Conservation (phyloP, 352 stramenopile genomes). For the Pythium phragmitis region DNA sequence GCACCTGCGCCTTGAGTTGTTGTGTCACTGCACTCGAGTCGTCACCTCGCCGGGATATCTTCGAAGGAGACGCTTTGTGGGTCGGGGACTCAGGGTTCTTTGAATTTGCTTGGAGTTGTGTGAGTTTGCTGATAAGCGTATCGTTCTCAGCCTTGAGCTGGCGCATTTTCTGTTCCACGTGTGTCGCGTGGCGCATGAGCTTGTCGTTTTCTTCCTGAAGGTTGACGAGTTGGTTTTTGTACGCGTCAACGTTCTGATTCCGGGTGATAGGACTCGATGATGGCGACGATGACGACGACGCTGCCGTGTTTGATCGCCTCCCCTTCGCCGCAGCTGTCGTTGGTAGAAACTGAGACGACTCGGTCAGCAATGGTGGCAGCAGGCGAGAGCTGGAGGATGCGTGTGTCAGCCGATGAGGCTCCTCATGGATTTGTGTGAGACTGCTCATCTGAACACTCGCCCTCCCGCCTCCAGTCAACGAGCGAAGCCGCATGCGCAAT, state of each 20-base stretch:
- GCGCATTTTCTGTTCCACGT: constrained; percentile 31
- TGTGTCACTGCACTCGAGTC: constrained; percentile 17
- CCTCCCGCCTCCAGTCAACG: constrained; percentile 18
- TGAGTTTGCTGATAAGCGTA: constrained; percentile 31
- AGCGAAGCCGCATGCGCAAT: constrained; percentile 49
- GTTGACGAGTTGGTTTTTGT: constrained; percentile 51
- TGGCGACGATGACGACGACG: constrained; percentile 20
- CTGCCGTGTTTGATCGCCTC: constrained; percentile 5
- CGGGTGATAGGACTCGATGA: constrained; percentile 23
- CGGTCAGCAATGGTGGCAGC: constrained; percentile 27
- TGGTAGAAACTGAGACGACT: constrained; percentile 27
- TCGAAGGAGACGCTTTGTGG: constrained; percentile 24
- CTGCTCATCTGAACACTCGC: constrained; percentile 3
- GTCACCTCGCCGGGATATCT: constrained; percentile 6
- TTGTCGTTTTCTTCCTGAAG: constrained; percentile 72
- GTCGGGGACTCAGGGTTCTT: constrained; percentile 9
- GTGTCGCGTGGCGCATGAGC: constrained; percentile 31
- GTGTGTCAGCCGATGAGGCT: constrained; percentile 5
- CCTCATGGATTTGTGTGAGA: constrained; percentile 21
- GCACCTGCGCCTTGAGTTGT: constrained; percentile 53
- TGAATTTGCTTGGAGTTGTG: constrained; percentile 9
- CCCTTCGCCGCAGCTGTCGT: constrained; percentile 8
- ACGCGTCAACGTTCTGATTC: constrained; percentile 28
- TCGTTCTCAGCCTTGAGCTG: constrained; percentile 55
- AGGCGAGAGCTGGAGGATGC: constrained; percentile 33